phyloP scores from a whole-genome alignment of 345 rosid species.

The Eucalyptus tenuipes region DNA sequence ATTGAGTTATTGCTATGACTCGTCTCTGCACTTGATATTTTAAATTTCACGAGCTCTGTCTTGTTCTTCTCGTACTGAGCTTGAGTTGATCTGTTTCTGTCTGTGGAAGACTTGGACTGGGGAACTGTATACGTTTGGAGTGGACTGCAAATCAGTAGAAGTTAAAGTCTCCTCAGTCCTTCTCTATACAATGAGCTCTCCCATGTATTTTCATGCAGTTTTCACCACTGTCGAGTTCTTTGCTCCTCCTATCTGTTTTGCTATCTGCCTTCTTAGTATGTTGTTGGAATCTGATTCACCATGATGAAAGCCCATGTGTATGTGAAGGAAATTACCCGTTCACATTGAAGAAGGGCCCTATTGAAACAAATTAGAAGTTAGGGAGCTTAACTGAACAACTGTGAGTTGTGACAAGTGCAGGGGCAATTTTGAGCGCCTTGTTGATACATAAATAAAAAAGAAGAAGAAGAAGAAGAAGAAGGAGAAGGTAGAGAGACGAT shows the following conservation, averaged over 20 bases:
- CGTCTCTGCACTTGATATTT: neutral
- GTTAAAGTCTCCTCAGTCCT: neutral
- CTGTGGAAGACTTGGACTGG: neutral
- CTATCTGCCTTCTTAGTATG: neutral
- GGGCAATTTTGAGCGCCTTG: neutral
- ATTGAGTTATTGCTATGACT: neutral
- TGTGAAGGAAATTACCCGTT: neutral
- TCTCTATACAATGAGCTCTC: neutral
- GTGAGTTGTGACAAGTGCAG: neutral
- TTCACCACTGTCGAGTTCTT: neutral
- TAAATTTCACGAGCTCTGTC: neutral
- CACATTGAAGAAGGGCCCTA: neutral
- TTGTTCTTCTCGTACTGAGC: rapidly evolving
- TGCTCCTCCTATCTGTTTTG: neutral
- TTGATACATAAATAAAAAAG: neutral
- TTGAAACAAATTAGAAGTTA: neutral
- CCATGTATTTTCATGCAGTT: neutral
- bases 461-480: neutral
- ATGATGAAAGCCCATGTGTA: neutral
- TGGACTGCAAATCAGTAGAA: neutral
- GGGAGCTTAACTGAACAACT: neutral
- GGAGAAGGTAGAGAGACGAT: neutral
- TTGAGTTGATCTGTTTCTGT: neutral
- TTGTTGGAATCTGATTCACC: neutral
- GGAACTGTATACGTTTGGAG: neutral